phyloP scores from a whole-genome alignment of 2,329 filamentous ascomycete genomes.

The Graphilbum fragrans region DNA sequence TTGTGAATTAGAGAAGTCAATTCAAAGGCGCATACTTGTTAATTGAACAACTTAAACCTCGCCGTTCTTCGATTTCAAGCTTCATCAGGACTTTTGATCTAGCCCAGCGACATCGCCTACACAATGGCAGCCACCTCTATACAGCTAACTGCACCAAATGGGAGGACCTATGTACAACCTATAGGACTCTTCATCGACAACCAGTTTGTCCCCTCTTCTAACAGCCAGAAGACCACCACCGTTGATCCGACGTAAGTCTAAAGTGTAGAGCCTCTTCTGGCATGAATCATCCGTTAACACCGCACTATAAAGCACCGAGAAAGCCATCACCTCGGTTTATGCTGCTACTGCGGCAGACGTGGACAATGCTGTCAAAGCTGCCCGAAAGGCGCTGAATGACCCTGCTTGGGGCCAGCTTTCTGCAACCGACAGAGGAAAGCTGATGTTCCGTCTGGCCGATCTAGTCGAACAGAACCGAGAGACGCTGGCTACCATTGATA shows the following conservation, averaged over 20 bases:
- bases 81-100: too few relatives aligned
- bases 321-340: constrained; percentile 58
- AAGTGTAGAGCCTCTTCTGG: neutral
- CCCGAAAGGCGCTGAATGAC: constrained; percentile 54
- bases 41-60: too few relatives aligned
- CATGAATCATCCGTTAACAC: neutral
- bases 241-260: constrained; percentile 57
- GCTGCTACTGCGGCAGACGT: constrained; percentile 56
- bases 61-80: too few relatives aligned
- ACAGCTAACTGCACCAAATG: constrained; percentile 67
- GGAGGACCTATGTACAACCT: constrained; percentile 58
- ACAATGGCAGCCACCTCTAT: constrained; percentile 36
- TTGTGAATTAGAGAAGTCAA: too few relatives aligned
- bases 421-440: constrained; percentile 52
- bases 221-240: constrained; percentile 49
- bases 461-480: constrained; percentile 53
- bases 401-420: constrained; percentile 56
- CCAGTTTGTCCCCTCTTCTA: constrained; percentile 58
- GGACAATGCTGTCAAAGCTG: constrained; percentile 56
- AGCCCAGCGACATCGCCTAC: too few relatives aligned
- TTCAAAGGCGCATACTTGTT: too few relatives aligned
- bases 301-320: constrained; percentile 40
- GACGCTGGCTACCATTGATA: constrained; percentile 42
- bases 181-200: constrained; percentile 77
- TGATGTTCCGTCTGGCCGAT: constrained; percentile 60